Conservation (phyloP, 176 grass and related monocot genomes). For the Guadua angustifolia region DNA sequence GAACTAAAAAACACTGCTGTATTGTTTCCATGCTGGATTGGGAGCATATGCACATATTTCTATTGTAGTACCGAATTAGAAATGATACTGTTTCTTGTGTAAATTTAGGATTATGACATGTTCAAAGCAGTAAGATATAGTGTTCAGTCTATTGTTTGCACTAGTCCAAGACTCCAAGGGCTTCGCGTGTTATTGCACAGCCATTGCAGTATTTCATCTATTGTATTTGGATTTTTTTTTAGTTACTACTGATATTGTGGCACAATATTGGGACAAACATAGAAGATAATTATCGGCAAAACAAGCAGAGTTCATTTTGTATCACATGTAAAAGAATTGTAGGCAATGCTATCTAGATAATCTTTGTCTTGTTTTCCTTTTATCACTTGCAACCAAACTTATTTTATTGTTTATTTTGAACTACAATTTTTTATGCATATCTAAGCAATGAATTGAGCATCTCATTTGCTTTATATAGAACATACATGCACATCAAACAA, state of each 20-base stretch:
- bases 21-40: background rate
- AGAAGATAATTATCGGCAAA: background rate
- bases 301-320: background rate
- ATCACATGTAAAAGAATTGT: background rate
- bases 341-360: background rate
- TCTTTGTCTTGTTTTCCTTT: constrained; percentile 10
- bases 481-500: background rate
- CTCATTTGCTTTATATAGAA: constrained; percentile 22
- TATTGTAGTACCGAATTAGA: background rate
- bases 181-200: background rate
- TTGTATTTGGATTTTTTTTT: background rate
- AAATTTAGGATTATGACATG: background rate
- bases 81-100: background rate
- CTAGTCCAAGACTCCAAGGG: background rate
- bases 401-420: constrained; percentile 6
- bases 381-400: background rate
- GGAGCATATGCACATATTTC: too few species aligned
- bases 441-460: constrained; percentile 6
- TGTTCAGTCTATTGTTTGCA: constrained; percentile 8
- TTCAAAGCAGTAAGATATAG: background rate
- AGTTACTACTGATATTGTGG: background rate
- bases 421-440: background rate
- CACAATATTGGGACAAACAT: background rate
- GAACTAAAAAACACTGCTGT: background rate
- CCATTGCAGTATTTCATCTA: constrained; percentile 8